phyloP scores from a whole-genome alignment of 345 rosid species.

The Sisymbrium altissimum region DNA sequence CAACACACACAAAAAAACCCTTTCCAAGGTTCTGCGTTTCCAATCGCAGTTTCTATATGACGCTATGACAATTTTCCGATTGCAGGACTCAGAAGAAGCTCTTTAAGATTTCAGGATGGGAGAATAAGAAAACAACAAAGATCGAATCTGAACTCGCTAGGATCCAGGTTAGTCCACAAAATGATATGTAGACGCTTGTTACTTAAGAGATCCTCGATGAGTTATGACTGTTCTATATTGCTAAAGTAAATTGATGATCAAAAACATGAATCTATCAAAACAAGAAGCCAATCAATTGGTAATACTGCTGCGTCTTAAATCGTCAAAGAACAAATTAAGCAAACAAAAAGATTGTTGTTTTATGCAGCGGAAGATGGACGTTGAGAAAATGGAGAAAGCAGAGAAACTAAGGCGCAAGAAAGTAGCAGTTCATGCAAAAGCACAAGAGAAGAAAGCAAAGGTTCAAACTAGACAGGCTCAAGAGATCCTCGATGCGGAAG shows the following conservation, averaged over 20 bases:
- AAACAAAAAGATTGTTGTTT: slow-evolving; percentile 1
- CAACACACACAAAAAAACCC: background rate
- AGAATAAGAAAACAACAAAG: slow-evolving; percentile 65
- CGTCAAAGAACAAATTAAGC: background rate
- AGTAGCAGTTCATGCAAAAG: slow-evolving; percentile 58
- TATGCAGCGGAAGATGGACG: slow-evolving; percentile 61
- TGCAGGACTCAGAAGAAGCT: slow-evolving; percentile 75
- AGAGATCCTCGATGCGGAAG: slow-evolving; percentile 73
- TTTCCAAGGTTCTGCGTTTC: background rate
- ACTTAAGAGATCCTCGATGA: too few species aligned
- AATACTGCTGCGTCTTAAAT: background rate
- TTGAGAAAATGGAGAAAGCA: slow-evolving; percentile 57
- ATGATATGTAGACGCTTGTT: background rate
- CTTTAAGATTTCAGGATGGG: slow-evolving; percentile 62
- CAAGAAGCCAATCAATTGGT: background rate
- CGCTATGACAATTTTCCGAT: background rate
- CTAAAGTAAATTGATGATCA: background rate
- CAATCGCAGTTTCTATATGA: background rate
- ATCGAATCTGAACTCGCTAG: slow-evolving; percentile 59
- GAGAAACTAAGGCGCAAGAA: slow-evolving; percentile 62
- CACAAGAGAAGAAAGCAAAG: slow-evolving; percentile 68
- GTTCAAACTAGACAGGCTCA: slow-evolving; percentile 71
- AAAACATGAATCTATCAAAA: slow-evolving; percentile 6
- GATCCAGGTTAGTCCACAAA: slow-evolving; percentile 49
- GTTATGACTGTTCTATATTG: too few species aligned